Percentiles rank a stretch among this genome's conserved stretches.
Evolutionary conservation across 1,284 basidiomycete genomes (phyloP).

Genomic region (Ustilago esculenta): DNA sequence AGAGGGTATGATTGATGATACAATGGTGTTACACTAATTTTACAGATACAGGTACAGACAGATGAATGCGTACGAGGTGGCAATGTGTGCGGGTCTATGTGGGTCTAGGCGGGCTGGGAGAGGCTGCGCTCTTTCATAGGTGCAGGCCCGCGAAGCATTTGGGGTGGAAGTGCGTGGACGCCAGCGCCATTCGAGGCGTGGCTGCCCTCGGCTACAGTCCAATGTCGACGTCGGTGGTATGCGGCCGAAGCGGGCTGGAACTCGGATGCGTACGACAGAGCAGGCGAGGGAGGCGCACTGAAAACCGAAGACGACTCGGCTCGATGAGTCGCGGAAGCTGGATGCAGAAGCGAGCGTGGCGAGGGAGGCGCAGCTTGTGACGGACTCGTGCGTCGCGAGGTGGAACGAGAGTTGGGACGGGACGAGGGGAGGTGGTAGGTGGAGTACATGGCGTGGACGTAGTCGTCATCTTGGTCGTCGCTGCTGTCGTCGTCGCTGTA

Average conservation of each 20-base stretch:
- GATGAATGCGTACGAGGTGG: background rate
- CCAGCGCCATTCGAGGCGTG: constrained; percentile 19
- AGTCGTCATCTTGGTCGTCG: constrained; percentile 18
- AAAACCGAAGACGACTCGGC: background rate
- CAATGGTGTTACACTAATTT: constrained; percentile 1
- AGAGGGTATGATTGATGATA: constrained; percentile 17
- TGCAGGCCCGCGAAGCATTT: background rate
- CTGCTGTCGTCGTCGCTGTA: constrained; percentile 32
- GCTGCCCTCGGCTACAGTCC: constrained; percentile 36
- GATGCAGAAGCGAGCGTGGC: constrained; percentile 8
- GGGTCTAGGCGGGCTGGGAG: constrained; percentile 20
- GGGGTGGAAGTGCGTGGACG: constrained; percentile 10
- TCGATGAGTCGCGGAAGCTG: background rate
- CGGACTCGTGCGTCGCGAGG: constrained; percentile 19
- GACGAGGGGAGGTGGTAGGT: constrained; percentile 15
- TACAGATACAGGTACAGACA: constrained; percentile 2
- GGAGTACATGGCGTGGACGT: constrained; percentile 1
- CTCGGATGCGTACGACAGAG: constrained; percentile 5
- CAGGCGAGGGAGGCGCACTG: constrained; percentile 18
- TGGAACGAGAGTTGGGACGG: constrained; percentile 3
- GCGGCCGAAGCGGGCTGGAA: constrained; percentile 1
- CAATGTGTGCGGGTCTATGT: background rate
- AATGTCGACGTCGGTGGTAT: constrained; percentile 27
- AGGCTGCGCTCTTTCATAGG: constrained; percentile 15
- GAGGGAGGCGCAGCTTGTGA: background rate